phyloP scores from a whole-genome alignment of 805 yeast species.

The Saccharomycopsis selenospora region DNA sequence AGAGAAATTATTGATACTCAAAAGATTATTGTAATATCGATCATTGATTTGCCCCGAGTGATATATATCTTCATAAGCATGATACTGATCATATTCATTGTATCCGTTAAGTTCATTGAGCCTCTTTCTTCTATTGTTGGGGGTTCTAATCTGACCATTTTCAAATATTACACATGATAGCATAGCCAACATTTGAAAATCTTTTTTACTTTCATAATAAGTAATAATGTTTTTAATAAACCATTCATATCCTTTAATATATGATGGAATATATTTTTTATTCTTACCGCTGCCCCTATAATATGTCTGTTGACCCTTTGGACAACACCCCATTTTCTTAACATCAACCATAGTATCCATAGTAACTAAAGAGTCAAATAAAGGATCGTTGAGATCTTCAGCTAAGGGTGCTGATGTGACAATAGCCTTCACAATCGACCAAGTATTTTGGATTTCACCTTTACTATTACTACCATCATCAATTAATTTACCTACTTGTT shows the following conservation, averaged over 20 bases:
- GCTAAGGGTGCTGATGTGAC: constrained; percentile 50
- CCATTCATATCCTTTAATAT: constrained; percentile 68
- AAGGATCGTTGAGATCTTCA: constrained; percentile 49
- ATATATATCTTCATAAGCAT: too few relatives aligned
- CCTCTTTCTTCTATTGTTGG: not conserved
- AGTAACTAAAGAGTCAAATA: constrained; percentile 1
- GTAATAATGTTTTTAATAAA: constrained; percentile 52
- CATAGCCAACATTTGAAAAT: constrained; percentile 89
- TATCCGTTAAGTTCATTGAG: not conserved
- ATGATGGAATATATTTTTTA: too few relatives aligned
- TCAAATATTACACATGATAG: constrained; percentile 63
- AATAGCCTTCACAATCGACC: constrained; percentile 17
- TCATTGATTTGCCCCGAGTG: too few relatives aligned
- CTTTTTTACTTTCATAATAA: constrained; percentile 56
- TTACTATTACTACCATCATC: constrained; percentile 1
- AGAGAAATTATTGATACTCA: too few relatives aligned
- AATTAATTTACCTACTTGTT: not conserved
- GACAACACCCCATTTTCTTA: too few relatives aligned
- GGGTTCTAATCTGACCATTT: constrained; percentile 24
- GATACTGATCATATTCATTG: too few relatives aligned
- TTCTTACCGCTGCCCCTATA: too few relatives aligned
- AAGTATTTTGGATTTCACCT: constrained; percentile 9
- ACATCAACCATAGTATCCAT: too few relatives aligned
- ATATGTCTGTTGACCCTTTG: too few relatives aligned
- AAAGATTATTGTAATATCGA: too few relatives aligned